Base-by-base conservation (phyloP, 495 filamentous ascomycete genomes). In the Apiosordaria backusii region DNA sequence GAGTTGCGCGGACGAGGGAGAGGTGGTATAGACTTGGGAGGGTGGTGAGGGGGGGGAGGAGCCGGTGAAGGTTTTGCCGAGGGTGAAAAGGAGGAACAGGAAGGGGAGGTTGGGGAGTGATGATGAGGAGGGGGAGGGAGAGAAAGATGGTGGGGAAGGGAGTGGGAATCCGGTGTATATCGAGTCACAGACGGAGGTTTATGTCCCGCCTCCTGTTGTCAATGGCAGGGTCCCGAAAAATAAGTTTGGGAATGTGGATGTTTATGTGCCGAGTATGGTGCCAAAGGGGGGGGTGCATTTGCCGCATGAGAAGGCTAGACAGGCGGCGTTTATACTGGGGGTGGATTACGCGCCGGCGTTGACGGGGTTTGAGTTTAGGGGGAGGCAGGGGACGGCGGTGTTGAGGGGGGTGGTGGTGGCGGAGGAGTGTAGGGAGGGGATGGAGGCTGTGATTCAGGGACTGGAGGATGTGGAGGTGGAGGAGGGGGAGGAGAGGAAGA, bases 211-310 rank as follows among this genome's bases (percentile, higher is more conserved):
- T 21, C 88, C 92, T 0, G 89, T 98, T 9, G 78, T 89, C 2
- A 74, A 85, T 57, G 94, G 93, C 4, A 82, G 77, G 18, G 84
- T 99, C 9, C 95, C 93, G 4, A 90, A 88, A 67, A 99, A 99
- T 69, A 83, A 79, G 9, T 99, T 88, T 71, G 91, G 91, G 0
- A 99, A 99, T 69, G 71, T 98, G 53, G 95, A 98, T 73, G 71
- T 98, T 24, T 98, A 94, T 73, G 91, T 95, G 10, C 90, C 93
- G 1, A 92, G 87, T 67, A 99, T 99, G 95, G 81, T 97, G 7
- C 95, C 95, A 0, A 75, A 82, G 16, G 96, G 95, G 16, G 95
- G 88, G 1, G 81, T 83, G 50, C 91, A 99, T 29, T 63, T 82
- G 1, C 40, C 74, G 57, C 83, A 89, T 70, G 82, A 87, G 25